Evolutionary conservation across 192 early-diverging fungal genomes (phyloP), one percentile per base, ranked within the genome.

Genomic region (Chytriomyces sp.): DNA sequence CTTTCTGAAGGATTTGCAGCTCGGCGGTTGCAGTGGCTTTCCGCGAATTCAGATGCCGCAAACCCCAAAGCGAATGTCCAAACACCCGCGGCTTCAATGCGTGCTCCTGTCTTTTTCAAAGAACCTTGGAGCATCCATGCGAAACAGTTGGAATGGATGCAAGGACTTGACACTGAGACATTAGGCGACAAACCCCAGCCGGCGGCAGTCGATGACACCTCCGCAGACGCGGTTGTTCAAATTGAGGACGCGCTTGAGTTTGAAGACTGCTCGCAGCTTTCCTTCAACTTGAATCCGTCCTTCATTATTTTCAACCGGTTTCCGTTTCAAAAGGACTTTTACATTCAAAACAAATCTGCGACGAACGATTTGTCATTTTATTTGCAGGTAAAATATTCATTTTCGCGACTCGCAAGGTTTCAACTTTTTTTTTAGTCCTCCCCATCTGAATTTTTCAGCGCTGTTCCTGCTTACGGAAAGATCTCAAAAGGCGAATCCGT

Each of bases 261-360:
- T 68, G 45, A 70, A 35, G 83, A 83, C 60, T 26, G 75, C 2
- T 43, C 76, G 16, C 53, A 74, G 11, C 50, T 87, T 9, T 72
- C 84, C 3, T 84, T 87, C 79, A 87, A 82, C 72, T 53, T 82
- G 68, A 81, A 61, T 50, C 82, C 86, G 0, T 82, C 84, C 5
- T 50, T 72, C 26, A 50, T 87, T 7, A 75, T 79, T 11, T 82
- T 85, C 68, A 85, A 82, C 49, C 78, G 81, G 13, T 80, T 76
- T 48, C 86, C 86, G 2, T 82, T 82, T 67, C 26, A 61, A 0
- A 77, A 77, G 47, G 80, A 82, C 5, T 48, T 86, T 11, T 87
- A 74, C 63, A 45, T 87, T 5, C 80, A 87, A 50, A 87, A 87
- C 53, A 83, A 81, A 64, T 84, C 86, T 7, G 45, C 81, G 26